Base-by-base conservation (phyloP, 495 filamentous ascomycete species). In the Hyphodiscus hymeniophilus region DNA sequence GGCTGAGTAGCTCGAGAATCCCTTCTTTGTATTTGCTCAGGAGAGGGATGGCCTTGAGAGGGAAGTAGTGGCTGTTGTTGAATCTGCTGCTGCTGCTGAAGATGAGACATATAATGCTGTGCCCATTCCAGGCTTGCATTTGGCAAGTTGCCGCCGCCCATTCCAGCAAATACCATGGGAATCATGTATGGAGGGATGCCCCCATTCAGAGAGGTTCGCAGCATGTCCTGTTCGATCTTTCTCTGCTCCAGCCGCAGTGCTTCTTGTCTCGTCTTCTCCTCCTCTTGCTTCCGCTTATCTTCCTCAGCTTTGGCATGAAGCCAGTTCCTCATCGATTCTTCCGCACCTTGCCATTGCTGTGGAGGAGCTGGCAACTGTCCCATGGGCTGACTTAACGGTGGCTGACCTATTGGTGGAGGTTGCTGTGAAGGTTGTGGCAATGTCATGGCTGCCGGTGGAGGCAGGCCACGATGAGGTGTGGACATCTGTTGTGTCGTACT, bases 121-220 rank as follows among this genome's bases (percentile, higher is more conserved):
- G 82, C 69, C 79, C 79, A 82, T 57, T 95, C 89, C 39, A 84
- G 48, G 40, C 72, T 70, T 16, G 79, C 68, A 50, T 68, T 74
- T 39, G 77, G 69, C 7, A 80, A 60, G 47, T 80, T 82, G 24
- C 82, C 79, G 20, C 78, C 74, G 41, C 81, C 81, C 64, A 94
- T 84, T 32, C 85, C 87, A 11, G 85, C 84, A 61, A 96, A 95
- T 42, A 98, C 84, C 53, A 94, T 74, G 15, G 92, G 92, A 31
- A 96, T 76, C 73, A 95, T 77, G 33, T 85, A 72, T 31, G 89
- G 87, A 16, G 92, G 89, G 31, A 98, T 77, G 17, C 89, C 89
- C 21, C 84, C 81, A 48, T 75, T 71, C 50, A 94, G 63, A 26
- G 89, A 88, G 46, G 92, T 86, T 50, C 78, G 72, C 47, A 98